Evolutionary conservation across 768 basidiomycete species (phyloP).

Genomic region (Boletellus ananas): DNA sequence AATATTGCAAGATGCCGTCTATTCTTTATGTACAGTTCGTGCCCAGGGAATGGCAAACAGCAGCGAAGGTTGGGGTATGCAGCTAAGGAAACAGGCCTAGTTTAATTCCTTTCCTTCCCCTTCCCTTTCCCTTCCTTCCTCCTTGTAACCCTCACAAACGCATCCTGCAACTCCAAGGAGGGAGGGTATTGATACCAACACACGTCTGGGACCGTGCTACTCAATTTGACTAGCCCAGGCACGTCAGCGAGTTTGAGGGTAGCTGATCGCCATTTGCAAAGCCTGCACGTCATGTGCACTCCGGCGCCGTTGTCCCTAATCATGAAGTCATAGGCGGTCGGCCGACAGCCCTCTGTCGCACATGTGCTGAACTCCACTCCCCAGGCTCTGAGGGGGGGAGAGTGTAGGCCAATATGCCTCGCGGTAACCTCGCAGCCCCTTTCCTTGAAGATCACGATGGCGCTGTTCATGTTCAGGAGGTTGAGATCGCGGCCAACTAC

Average conservation of each 20-base stretch:
- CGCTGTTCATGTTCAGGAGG: neutral
- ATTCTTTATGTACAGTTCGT: too few relatives aligned
- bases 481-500: neutral
- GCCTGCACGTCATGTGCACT: neutral
- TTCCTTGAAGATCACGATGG: neutral
- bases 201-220: neutral
- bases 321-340: neutral
- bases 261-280: neutral
- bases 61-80: too few relatives aligned
- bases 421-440: slow-evolving; percentile 13
- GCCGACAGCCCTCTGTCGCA: neutral
- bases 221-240: neutral
- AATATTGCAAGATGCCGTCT: too few relatives aligned
- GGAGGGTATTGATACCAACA: neutral
- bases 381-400: slow-evolving; percentile 37
- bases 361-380: neutral
- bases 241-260: neutral
- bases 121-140: too few relatives aligned
- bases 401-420: slow-evolving; percentile 39
- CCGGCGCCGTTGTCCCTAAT: neutral
- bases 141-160: too few relatives aligned
- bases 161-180: too few relatives aligned
- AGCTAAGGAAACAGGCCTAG: too few relatives aligned
- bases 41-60: too few relatives aligned
- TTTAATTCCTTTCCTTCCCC: too few relatives aligned